Conservation (phyloP, 2,329 filamentous ascomycete genomes). For the Aureobasidium sp. region DNA sequence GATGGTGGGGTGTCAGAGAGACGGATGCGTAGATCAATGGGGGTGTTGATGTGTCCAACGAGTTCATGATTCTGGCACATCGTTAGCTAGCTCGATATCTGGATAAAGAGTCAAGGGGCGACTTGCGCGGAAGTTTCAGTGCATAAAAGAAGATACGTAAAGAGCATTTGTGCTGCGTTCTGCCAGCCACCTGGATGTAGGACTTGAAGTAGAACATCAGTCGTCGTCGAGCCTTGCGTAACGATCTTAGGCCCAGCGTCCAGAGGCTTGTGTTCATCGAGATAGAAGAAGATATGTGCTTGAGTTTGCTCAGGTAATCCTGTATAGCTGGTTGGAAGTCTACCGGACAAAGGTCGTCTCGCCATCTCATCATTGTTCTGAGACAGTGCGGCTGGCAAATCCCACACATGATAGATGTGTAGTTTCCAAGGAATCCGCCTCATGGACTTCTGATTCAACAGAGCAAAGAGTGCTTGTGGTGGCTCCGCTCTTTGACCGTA, state of each 20-base stretch:
- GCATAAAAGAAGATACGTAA: neutral
- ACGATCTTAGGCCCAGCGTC: neutral
- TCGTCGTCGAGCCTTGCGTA: neutral
- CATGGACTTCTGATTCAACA: neutral
- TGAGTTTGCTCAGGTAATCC: neutral
- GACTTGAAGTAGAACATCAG: neutral
- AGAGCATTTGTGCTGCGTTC: neutral
- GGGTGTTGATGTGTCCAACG: neutral
- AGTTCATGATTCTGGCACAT: no score
- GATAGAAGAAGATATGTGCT: neutral
- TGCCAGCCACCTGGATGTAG: neutral
- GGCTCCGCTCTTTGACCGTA: neutral
- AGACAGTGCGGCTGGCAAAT: neutral
- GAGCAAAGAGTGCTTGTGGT: neutral
- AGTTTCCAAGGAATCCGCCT: neutral
- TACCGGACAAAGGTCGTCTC: neutral
- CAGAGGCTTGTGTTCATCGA: neutral
- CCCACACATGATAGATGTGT: neutral
- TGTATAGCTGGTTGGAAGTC: neutral
- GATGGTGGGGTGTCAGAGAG: neutral
- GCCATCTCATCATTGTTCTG: neutral
- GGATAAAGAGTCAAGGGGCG: rapidly evolving
- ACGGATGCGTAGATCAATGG: neutral
- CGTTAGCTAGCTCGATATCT: no score
- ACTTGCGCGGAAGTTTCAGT: neutral